These are phyloP conservation scores for Paxillus ammoniavirescens DNA, from an alignment of 768 basidiomycete genomes.

Conservation along the genomic window DNA sequence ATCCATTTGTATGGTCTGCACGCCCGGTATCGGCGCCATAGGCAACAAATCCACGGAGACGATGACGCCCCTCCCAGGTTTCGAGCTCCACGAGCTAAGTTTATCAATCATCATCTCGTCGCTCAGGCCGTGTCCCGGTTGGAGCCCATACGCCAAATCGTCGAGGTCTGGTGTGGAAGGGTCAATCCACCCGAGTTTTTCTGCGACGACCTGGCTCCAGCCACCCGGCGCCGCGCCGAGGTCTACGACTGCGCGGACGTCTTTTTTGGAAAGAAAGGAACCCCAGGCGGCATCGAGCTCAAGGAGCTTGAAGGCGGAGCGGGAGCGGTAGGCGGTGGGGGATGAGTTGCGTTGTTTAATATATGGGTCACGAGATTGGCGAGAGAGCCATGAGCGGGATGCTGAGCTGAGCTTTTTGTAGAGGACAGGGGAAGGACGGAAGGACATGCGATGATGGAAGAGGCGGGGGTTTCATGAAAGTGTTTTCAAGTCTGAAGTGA, in stretches of 20 bases:
- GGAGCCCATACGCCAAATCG: neutral
- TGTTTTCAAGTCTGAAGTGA: neutral
- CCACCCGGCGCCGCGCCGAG: constrained; percentile 92
- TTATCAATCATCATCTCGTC: neutral
- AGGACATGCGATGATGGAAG: constrained; percentile 24
- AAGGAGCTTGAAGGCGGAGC: constrained; percentile 90
- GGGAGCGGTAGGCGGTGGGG: constrained; percentile 63
- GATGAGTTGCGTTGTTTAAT: constrained; percentile 53
- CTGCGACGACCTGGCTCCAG: constrained; percentile 85
- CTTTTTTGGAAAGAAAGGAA: constrained; percentile 46
- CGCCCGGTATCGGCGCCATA: constrained; percentile 71
- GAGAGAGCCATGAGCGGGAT: constrained; percentile 60
- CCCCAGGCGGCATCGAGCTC: constrained; percentile 66
- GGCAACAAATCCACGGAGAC: constrained; percentile 80
- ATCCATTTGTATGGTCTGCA: constrained; percentile 72
- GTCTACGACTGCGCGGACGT: constrained; percentile 72
- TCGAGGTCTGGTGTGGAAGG: neutral
- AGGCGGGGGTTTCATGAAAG: neutral
- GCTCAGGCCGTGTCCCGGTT: neutral
- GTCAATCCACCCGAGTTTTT: constrained; percentile 53
- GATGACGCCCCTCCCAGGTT: constrained; percentile 38
- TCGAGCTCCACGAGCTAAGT: constrained; percentile 25
- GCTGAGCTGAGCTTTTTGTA: constrained; percentile 37
- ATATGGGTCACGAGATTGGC: constrained; percentile 72
- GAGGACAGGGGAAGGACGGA: constrained; percentile 34